Conservation (phyloP, 225 moss, liverwort and hornwort genomes). For the Asterella californica region DNA sequence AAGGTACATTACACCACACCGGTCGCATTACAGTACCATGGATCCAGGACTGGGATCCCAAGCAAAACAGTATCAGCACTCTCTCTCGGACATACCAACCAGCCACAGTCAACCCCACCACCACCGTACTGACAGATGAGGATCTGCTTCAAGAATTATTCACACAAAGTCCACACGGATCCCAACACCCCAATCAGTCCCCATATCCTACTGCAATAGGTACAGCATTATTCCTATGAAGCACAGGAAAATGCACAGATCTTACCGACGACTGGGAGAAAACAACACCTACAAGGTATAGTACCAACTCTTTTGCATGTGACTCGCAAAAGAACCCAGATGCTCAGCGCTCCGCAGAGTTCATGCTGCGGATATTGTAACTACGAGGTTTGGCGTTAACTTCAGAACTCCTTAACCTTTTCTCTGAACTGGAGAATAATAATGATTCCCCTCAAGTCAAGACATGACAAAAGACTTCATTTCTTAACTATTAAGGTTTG, state of each 20-base stretch:
- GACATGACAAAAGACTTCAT: not conserved
- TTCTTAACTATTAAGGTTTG: not conserved
- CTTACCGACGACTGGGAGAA: not conserved
- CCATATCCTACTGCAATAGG: not conserved
- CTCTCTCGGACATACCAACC: constrained; percentile 1
- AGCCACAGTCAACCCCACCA: not conserved
- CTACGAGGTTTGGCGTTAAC: not conserved
- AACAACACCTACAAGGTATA: too few relatives aligned
- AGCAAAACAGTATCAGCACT: not conserved
- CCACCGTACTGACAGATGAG: not conserved
- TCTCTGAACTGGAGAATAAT: not conserved
- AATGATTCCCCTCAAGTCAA: not conserved
- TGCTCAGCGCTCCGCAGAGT: not conserved
- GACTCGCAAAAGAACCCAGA: not conserved
- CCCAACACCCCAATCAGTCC: not conserved
- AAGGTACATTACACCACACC: not conserved
- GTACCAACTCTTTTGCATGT: not conserved
- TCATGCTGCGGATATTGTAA: not conserved
- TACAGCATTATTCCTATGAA: not conserved
- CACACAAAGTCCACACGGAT: constrained; percentile 6
- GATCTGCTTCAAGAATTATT: not conserved
- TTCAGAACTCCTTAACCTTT: too few relatives aligned
- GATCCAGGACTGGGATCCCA: not conserved
- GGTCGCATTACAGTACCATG: not conserved
- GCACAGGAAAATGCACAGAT: not conserved